Evolutionary conservation across 1,139 yeast species (phyloP).

Genomic region (Taiozyma sp.): DNA sequence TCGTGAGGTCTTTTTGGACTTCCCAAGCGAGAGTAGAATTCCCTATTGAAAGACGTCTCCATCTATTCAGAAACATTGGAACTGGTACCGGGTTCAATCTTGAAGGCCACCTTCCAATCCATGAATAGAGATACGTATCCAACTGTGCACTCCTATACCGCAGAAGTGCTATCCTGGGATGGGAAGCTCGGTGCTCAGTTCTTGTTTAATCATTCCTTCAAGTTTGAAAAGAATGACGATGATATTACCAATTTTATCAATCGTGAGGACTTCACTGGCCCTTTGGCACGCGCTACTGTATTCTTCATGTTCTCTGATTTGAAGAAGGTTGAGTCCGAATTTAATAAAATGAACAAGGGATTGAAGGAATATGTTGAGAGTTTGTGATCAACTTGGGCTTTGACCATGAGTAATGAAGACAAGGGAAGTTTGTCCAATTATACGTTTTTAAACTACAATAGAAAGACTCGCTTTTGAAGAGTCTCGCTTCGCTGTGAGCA

Average conservation of each 20-base stretch:
- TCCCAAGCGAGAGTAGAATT: constrained; percentile 2
- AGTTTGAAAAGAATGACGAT: constrained; percentile 2
- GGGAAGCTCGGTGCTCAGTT: background rate
- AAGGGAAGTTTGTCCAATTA: too few relatives aligned
- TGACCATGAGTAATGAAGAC: too few relatives aligned
- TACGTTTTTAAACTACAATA: too few relatives aligned
- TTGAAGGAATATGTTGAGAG: background rate
- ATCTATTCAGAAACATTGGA: background rate
- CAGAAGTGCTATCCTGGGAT: constrained; percentile 4
- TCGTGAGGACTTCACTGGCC: constrained; percentile 6
- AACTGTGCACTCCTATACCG: background rate
- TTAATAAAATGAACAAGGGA: background rate
- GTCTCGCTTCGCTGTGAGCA: too few relatives aligned
- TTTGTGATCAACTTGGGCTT: background rate
- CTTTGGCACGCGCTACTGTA: background rate
- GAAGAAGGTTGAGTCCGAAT: background rate
- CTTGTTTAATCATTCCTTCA: constrained; percentile 4
- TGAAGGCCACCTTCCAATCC: background rate
- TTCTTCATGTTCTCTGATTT: background rate
- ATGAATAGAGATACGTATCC: background rate
- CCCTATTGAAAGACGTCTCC: background rate
- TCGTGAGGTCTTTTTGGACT: constrained; percentile 3
- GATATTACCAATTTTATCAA: constrained; percentile 2
- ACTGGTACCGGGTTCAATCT: background rate
- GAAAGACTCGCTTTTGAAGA: too few relatives aligned